Percentiles rank a stretch among this genome's conserved stretches.
Evolutionary conservation across 176 grass and related monocot genomes (phyloP).

Genomic region (Bolboschoenus planiculmis): DNA sequence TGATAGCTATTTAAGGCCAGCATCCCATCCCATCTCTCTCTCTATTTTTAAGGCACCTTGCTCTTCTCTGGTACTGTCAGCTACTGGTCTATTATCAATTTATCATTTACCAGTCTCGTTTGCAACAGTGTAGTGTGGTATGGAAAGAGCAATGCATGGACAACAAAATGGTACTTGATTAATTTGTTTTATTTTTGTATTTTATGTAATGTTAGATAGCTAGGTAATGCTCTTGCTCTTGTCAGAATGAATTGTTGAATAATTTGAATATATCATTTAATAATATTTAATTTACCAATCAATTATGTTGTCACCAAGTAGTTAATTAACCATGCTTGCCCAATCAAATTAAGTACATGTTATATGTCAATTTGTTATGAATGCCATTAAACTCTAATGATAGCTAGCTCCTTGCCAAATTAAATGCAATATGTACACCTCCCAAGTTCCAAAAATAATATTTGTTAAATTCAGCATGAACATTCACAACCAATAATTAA

Average conservation of each 20-base stretch:
- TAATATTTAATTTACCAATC: background rate
- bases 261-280: background rate
- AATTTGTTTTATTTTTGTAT: background rate
- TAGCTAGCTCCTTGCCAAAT: too few species aligned
- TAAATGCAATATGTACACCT: background rate
- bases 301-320: background rate
- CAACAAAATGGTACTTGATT: constrained; percentile 1
- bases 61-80: background rate
- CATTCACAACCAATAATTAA: background rate
- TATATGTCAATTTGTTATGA: too few species aligned
- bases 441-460: background rate
- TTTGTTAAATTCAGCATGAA: background rate
- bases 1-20: constrained; percentile 30
- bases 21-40: background rate
- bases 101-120: background rate
- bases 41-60: background rate
- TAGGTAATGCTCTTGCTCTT: background rate
- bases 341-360: background rate
- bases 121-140: background rate
- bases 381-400: too few species aligned
- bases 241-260: background rate
- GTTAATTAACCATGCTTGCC: background rate
- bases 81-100: background rate
- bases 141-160: constrained; percentile 7
- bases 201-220: too few species aligned